Base-by-base conservation (phyloP, 768 basidiomycete genomes). In the Dioszegia crocea region DNA sequence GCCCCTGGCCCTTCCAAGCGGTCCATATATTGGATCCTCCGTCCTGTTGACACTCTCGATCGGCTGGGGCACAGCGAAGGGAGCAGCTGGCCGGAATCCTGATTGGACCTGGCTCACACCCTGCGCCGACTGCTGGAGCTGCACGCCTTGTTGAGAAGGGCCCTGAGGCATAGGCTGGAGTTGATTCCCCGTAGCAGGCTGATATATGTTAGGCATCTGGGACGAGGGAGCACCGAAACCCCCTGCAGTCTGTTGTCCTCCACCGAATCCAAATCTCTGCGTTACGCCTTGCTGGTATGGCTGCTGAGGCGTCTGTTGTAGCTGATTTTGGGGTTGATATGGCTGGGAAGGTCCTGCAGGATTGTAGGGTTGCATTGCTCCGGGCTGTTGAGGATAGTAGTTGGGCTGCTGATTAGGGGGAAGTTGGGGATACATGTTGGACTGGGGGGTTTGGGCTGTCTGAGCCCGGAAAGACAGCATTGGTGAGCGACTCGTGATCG, bases 1-100 rank as follows among this genome's bases (percentile, higher is more conserved):
- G 3, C 48, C 51, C 47, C 62, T 61, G n/a, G 71, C 68, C 23
- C 69, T 45, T 2, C 60, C 54, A 29, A 73, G 46, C 0, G 71
- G 71, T 26, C 71, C 71, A 61, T 73, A 73, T 8, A 70, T 59
- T 12, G 68, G 62, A 65, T 73, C 71, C 46, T 73, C 68, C 53
- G 65, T 65, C 50, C 60, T 63, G 4, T 31, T 39, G 4, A 68
- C 59, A 24, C 36, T 60, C 41, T 68, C 65, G 4, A 70, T 56
- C 26, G 46, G 59, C 48, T 73, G 71, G 9, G 67, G 66, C 12
- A 38, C 8, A 67, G 54, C 9, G 39, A 53, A 16, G 38, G 17
- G 51, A 11, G 43, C 8, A 12, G 40, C 10, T n/a, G 54, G 27
- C 36, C 54, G 36, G 17, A 39, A 54, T 10, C 39, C 52, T 29